Evolutionary conservation across 2,329 filamentous ascomycete species (phyloP), one percentile per base, ranked within the genome.

Genomic region (Juglanconis oblonga): DNA sequence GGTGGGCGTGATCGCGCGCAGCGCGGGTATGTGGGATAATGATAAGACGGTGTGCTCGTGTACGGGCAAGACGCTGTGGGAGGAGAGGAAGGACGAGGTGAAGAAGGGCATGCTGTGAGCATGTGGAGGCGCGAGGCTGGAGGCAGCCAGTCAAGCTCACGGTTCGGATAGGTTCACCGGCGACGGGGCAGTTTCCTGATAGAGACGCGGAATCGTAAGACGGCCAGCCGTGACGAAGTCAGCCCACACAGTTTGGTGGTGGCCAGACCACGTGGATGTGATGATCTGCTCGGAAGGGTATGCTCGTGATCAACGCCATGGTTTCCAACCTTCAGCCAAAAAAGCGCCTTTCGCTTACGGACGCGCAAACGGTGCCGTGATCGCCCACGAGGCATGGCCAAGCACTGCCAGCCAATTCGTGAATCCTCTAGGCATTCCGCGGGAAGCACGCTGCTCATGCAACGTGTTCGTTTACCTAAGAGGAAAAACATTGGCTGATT

Each of bases 21-120:
- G 93, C 74, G 94, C 95, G 14, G 95, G 95, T n/a, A 89, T 97
- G 63, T 99, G 95, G 95, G 94, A 97, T 74, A 97, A 99, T 69
- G 92, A 97, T 73, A 99, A 98, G 83, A 97, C 91, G 50, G 94
- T 99, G 5, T 99, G 95, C 74, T 97, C 92, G 52, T 99, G 95
- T 76, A 96, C 92, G 42, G 95, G 95, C 4, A 98, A 98, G 85
- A 98, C 93, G 59, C 85, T 99, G 10, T 99, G 95, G 95, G 90
- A 99, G 76, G 95, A 99, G 81, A 86, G 95, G 67, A 88, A 88
- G 76, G 93, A 97, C 70, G 91, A 97, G 77, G 87, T 93, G 47
- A 82, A 84, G 66, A 93, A 91, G 77, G 95, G 95, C 3, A 98
- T 99, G 91, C 78, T 95, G 67, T 97, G 75, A 86, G 14, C 40